Base-by-base conservation (phyloP, 495 filamentous ascomycete species). In the Viridothelium virens region DNA sequence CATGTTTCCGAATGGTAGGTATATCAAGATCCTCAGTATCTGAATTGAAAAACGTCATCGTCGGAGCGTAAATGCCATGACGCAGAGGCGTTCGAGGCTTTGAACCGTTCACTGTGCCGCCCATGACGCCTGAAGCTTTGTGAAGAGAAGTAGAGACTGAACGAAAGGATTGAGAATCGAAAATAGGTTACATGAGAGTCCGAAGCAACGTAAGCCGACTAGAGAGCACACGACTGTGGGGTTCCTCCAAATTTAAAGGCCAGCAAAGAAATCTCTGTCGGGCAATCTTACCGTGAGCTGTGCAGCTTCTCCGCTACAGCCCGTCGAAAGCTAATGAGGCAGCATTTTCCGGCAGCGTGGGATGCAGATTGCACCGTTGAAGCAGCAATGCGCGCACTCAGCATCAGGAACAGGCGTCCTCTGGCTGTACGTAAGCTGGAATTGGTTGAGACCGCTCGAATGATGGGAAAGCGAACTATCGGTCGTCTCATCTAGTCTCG, bases 31-130 rank as follows among this genome's bases (percentile, higher is more conserved):
- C 87, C 77, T 96, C 91, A 56, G 88, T 91, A 39, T 84, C 79
- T 14, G 86, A 82, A 72, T 92, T 81, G 79, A 96, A 95, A 78
- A 96, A 94, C 68, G 91, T 94, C 85, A 92, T 91, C 38, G 89
- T 93, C 25, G 91, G 91, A 67, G 89, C 88, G 76, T 94, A 95
- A 74, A 92, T 91, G 72, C 91, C 91, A 69, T 87, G 87, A 14
- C 88, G 89, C 62, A 95, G 86, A 68, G 89, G 84, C 11, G 67
- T 73, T 39, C 71, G 73, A 56, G 67, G 61, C 65, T 56, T 68
- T 34, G 36, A 6, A 16, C 65, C 65, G 38, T 62, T 66, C 11
- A 37, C 31, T 5, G 61, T 63, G 37, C n/a, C 41, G 44, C 56
- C 48, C 18, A 10, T 44, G 33, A 62, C 63, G 53, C 65, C 70